These are phyloP conservation scores for Nitzschia putrida DNA, from an alignment of 108 stramenopile genomes.

Conservation along the genomic window DNA sequence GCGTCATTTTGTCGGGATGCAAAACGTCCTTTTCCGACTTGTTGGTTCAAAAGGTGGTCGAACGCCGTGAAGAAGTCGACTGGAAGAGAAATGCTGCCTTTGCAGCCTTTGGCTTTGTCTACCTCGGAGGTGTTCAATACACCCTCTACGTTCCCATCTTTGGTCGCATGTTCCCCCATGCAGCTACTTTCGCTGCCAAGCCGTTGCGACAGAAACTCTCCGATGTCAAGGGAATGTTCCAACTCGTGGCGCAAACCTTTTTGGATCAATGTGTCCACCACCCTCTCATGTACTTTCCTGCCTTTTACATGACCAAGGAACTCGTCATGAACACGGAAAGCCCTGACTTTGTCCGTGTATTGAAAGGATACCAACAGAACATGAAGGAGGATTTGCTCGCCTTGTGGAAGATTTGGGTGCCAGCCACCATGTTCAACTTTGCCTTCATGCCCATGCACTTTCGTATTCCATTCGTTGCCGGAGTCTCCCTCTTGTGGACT, in stretches of 20 bases:
- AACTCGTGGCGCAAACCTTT: constrained; percentile 37
- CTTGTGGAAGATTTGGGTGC: constrained; percentile 88
- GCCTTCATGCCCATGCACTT: constrained; percentile 92
- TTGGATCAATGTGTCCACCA: constrained; percentile 75
- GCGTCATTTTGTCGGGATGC: constrained; percentile 71
- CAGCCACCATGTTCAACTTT: constrained; percentile 81
- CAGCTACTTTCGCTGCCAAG: constrained; percentile 71
- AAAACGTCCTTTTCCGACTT: constrained; percentile 84
- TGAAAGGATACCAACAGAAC: constrained; percentile 60
- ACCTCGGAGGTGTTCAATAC: constrained; percentile 85
- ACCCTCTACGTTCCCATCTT: constrained; percentile 82
- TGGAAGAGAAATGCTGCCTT: constrained; percentile 91
- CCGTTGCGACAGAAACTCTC: constrained; percentile 69
- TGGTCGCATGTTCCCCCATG: constrained; percentile 75
- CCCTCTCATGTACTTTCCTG: constrained; percentile 91
- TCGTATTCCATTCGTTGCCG: constrained; percentile 82
- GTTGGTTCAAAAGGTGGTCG: constrained; percentile 83
- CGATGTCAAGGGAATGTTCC: constrained; percentile 61
- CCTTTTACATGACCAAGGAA: constrained; percentile 83
- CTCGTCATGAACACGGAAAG: constrained; percentile 60
- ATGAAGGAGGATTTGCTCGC: constrained; percentile 81
- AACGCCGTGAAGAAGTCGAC: constrained; percentile 69
- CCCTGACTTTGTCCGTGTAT: constrained; percentile 58
- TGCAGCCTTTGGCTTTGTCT: constrained; percentile 85
- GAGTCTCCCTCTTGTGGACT: constrained; percentile 83